phyloP scores from a whole-genome alignment of 176 grass and related monocot species.

The Oryza australiensis region DNA sequence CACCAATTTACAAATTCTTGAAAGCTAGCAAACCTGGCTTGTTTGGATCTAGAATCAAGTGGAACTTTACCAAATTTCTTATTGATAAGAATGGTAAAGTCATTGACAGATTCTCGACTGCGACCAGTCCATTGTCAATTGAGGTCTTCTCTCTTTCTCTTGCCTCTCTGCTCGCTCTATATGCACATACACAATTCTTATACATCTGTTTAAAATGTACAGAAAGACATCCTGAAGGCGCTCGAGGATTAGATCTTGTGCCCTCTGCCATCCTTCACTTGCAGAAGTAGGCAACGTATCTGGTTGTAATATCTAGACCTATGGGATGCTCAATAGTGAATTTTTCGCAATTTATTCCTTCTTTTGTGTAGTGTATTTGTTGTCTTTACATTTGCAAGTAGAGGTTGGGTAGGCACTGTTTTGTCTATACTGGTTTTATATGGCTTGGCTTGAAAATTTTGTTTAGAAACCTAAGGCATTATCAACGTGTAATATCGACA shows the following conservation, averaged over 20 bases:
- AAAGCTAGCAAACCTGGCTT: conserved; percentile 76
- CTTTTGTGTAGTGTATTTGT: neutral
- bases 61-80: conserved; percentile 98
- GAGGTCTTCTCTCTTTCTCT: conserved; percentile 44
- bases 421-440: neutral
- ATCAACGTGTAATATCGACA: neutral
- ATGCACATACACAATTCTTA: neutral
- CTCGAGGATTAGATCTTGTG: conserved; percentile 39
- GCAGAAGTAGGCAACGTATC: conserved; percentile 31
- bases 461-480: neutral
- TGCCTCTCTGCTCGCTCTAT: neutral
- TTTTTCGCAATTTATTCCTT: neutral
- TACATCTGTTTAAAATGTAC: conserved; percentile 37
- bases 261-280: neutral
- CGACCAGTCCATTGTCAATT: conserved; percentile 61
- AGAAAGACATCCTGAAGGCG: conserved; percentile 81
- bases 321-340: neutral
- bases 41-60: conserved; percentile 84
- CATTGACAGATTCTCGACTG: conserved; percentile 58
- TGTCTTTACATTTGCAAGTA: conserved; percentile 15
- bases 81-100: conserved; percentile 85
- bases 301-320: neutral
- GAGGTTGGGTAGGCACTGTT: neutral
- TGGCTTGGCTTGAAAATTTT: neutral
- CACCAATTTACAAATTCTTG: conserved; percentile 81